A percentile compares a stretch with the other conserved stretches of the same genome.
Evolutionary conservation across 2,329 filamentous ascomycete genomes (phyloP).

Genomic region (Ilyonectria destructans): DNA sequence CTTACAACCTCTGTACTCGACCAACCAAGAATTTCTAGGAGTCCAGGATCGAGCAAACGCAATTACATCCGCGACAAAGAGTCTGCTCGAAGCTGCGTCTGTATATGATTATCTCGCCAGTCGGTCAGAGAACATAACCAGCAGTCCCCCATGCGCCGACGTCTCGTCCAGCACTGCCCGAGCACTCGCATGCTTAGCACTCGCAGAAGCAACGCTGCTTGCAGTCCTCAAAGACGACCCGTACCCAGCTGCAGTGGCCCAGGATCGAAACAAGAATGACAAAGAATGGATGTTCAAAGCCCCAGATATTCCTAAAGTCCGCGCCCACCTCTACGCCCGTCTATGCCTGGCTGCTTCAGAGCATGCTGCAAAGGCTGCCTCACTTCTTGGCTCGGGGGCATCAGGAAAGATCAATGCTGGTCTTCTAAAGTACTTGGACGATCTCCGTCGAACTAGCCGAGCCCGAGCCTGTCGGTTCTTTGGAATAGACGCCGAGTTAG

Average conservation of each 20-base stretch:
- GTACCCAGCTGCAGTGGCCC: slow-evolving; percentile 86
- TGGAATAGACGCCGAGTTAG: slow-evolving; percentile 89
- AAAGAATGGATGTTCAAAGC: slow-evolving; percentile 98
- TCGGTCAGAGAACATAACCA: slow-evolving; percentile 64
- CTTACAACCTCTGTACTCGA: slow-evolving; percentile 82
- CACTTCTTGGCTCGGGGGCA: slow-evolving; percentile 62
- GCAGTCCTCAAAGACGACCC: slow-evolving; percentile 96
- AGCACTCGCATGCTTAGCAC: slow-evolving; percentile 76
- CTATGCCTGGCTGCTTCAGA: slow-evolving; percentile 91
- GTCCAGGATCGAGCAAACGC: slow-evolving; percentile 78
- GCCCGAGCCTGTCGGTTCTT: slow-evolving; percentile 93
- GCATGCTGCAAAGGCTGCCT: slow-evolving; percentile 82
- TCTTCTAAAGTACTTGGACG: slow-evolving; percentile 81
- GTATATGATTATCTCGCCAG: slow-evolving; percentile 82
- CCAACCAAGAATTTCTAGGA: slow-evolving; percentile 72
- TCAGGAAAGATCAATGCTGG: slow-evolving; percentile 73
- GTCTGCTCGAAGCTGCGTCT: slow-evolving; percentile 84
- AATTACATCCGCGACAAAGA: slow-evolving; percentile 82
- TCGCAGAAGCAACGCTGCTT: slow-evolving; percentile 91
- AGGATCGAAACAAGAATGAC: slow-evolving; percentile 86
- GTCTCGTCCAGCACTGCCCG: slow-evolving; percentile 68
- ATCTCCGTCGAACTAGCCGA: slow-evolving; percentile 81
- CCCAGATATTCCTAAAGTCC: slow-evolving; percentile 89
- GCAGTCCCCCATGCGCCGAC: slow-evolving; percentile 66
- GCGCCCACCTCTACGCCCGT: slow-evolving; percentile 89